phyloP scores from a whole-genome alignment of 768 basidiomycete species.

The Fomitopsis pulvina region DNA sequence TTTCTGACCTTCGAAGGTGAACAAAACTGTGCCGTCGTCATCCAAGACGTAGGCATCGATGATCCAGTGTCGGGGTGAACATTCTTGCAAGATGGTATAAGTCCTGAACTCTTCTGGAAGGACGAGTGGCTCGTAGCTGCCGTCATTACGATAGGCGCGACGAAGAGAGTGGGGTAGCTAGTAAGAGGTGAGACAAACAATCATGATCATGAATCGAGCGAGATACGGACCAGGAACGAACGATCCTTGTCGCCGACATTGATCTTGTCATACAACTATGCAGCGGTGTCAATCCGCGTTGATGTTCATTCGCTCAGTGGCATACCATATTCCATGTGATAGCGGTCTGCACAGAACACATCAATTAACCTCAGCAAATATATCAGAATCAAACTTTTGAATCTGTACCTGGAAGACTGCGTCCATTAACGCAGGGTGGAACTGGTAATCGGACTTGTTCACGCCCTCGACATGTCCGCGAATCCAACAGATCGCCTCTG shows the following conservation, averaged over 20 bases:
- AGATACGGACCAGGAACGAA: not conserved
- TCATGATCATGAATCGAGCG: too few relatives aligned
- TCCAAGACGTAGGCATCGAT: slow-evolving; percentile 4
- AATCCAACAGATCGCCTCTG: slow-evolving; percentile 5
- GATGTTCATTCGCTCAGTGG: not conserved
- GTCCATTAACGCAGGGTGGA: slow-evolving; percentile 3
- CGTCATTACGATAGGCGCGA: slow-evolving; percentile 2
- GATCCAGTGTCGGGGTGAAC: not conserved
- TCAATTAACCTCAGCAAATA: too few relatives aligned
- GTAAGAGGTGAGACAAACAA: not conserved
- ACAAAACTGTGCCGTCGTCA: not conserved
- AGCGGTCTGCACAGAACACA: too few relatives aligned
- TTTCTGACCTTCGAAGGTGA: slow-evolving; percentile 2
- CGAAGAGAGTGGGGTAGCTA: slow-evolving; percentile 3
- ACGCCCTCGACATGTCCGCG: slow-evolving; percentile 2
- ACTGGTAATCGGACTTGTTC: slow-evolving; percentile 1
- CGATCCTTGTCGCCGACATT: slow-evolving; percentile 3
- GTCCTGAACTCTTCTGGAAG: slow-evolving; percentile 3
- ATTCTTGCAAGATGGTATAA: slow-evolving; percentile 1
- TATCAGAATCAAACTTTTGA: too few relatives aligned
- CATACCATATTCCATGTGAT: not conserved
- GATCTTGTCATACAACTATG: not conserved
- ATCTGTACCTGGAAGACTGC: slow-evolving; percentile 8
- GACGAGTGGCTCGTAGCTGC: slow-evolving; percentile 1
- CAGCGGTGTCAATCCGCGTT: not conserved